Evolutionary conservation across 805 yeast species (phyloP).

Genomic region (Saturnispora sanitii): DNA sequence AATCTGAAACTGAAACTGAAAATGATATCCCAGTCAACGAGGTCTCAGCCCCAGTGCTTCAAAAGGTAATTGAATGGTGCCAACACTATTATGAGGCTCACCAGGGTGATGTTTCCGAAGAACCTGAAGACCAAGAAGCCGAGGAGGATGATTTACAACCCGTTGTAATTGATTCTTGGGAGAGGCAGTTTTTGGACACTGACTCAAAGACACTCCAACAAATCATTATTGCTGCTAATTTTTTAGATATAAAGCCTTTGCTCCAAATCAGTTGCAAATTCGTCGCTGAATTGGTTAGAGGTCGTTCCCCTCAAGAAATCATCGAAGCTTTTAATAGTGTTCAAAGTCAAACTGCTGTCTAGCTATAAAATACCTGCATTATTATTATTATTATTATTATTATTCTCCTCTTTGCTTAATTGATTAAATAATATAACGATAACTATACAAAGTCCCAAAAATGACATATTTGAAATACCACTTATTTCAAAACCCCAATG

Average conservation of each 20-base stretch:
- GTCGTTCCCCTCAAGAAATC: constrained; percentile 63
- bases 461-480: background rate
- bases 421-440: no score
- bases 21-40: constrained; percentile 10
- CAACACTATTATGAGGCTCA: constrained; percentile 9
- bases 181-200: constrained; percentile 76
- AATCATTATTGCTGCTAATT: constrained; percentile 70
- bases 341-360: background rate
- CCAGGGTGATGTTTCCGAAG: background rate
- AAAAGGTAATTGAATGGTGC: constrained; percentile 12
- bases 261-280: constrained; percentile 63
- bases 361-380: no score
- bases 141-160: constrained; percentile 50
- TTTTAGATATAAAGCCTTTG: constrained; percentile 57
- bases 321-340: constrained; percentile 63
- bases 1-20: constrained; percentile 3
- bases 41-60: constrained; percentile 5
- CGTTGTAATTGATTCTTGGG: constrained; percentile 57
- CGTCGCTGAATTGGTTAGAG: constrained; percentile 70
- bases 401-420: no score
- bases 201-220: constrained; percentile 74
- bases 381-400: no score
- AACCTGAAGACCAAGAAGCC: constrained; percentile 19
- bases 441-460: no score
- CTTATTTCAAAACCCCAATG: constrained; percentile 4